Evolutionary conservation across 345 rosid genomes (phyloP).

Genomic region (Eucalyptus rudis): DNA sequence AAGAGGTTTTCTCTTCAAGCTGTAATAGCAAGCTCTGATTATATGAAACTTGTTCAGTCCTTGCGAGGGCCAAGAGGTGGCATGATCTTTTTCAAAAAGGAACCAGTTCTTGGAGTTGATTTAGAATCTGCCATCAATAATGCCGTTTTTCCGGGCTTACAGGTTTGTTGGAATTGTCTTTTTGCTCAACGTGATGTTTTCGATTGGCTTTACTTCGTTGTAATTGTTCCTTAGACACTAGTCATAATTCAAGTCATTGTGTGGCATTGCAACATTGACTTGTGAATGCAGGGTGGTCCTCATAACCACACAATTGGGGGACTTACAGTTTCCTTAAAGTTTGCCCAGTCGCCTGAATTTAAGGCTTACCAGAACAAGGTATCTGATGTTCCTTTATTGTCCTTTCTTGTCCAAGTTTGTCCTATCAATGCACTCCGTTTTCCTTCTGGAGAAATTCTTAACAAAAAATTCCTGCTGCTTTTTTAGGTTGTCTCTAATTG

Average conservation of each 20-base stretch:
- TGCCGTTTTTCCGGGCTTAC: slow-evolving; percentile 92
- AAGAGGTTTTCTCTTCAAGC: neutral
- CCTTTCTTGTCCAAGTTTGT: neutral
- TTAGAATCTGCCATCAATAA: slow-evolving; percentile 81
- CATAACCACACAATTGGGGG: slow-evolving; percentile 96
- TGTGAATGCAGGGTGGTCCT: slow-evolving; percentile 71
- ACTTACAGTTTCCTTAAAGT: slow-evolving; percentile 85
- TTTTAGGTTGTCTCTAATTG: slow-evolving; percentile 71
- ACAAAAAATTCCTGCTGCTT: neutral
- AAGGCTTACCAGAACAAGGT: slow-evolving; percentile 78
- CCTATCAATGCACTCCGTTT: neutral
- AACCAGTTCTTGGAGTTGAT: slow-evolving; percentile 70
- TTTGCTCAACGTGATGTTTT: neutral
- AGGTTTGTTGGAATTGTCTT: slow-evolving; percentile 25
- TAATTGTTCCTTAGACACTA: neutral
- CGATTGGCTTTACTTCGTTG: neutral
- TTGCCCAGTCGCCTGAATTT: slow-evolving; percentile 61
- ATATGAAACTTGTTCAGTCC: slow-evolving; percentile 34
- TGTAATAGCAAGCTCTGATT: neutral
- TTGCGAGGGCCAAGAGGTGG: slow-evolving; percentile 99
- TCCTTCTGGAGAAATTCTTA: neutral
- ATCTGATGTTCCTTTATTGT: neutral
- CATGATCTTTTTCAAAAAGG: slow-evolving; percentile 88
- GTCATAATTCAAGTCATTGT: neutral
- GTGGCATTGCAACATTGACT: neutral